Percentiles rank a stretch among this genome's conserved stretches.
Conservation (phyloP, 306 rosid species). For the Cicer pinnatifidum region DNA sequence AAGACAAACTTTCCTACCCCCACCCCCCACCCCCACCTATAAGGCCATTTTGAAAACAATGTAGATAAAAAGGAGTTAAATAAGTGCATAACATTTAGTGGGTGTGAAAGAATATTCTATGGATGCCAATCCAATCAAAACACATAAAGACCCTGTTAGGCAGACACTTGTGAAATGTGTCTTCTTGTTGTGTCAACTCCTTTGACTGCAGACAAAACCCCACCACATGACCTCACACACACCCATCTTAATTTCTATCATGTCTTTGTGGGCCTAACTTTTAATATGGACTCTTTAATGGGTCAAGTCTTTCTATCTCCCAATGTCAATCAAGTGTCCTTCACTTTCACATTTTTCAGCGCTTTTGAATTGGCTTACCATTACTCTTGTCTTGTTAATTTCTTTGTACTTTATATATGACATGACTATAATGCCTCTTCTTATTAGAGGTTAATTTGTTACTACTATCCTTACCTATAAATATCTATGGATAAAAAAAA, state of each 20-base stretch:
- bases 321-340: constrained; percentile 35
- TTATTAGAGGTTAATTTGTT: too few relatives aligned
- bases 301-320: constrained; percentile 18
- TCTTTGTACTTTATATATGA: not conserved
- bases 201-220: constrained; percentile 35
- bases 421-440: too few relatives aligned
- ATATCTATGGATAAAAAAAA: too few relatives aligned
- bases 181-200: constrained; percentile 44
- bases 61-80: constrained; percentile 25
- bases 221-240: not conserved
- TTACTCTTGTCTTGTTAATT: not conserved
- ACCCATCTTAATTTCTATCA: constrained; percentile 34
- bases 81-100: constrained; percentile 26
- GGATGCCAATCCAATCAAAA: constrained; percentile 55
- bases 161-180: constrained; percentile 49
- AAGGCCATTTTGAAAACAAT: constrained; percentile 20
- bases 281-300: not conserved
- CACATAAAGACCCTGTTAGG: constrained; percentile 38
- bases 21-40: not conserved
- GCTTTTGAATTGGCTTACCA: not conserved
- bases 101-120: constrained; percentile 45
- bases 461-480: too few relatives aligned
- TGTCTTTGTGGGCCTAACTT: constrained; percentile 45
- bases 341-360: constrained; percentile 29
- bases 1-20: constrained; percentile 34